A percentile compares a stretch with the other conserved stretches of the same genome.
These are phyloP conservation scores for Tolypocladium endophyticum DNA, from an alignment of 2,329 filamentous ascomycete genomes.

Conservation along the genomic window DNA sequence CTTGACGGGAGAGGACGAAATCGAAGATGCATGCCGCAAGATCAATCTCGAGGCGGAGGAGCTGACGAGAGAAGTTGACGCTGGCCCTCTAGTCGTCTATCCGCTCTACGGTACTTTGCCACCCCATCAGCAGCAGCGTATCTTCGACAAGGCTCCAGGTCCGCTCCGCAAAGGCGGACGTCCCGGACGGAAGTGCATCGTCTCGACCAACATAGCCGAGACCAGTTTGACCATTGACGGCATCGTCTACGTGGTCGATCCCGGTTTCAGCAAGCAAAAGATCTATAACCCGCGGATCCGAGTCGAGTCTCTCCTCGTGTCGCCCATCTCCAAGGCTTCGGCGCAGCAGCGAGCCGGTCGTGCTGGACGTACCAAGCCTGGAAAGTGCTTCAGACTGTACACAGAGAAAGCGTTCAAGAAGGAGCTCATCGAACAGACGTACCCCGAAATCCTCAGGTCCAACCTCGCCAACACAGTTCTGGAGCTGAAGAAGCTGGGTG, in stretches of 20 bases:
- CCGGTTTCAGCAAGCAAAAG: slow-evolving; percentile 98
- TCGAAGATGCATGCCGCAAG: slow-evolving; percentile 90
- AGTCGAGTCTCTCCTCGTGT: slow-evolving; percentile 94
- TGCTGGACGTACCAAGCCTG: slow-evolving; percentile 95
- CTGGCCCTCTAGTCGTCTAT: slow-evolving; percentile 81
- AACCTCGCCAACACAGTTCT: slow-evolving; percentile 92
- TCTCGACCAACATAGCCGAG: slow-evolving; percentile 97
- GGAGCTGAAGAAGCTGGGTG: slow-evolving; percentile 92
- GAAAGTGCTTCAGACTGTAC: slow-evolving; percentile 96
- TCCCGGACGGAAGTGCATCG: slow-evolving; percentile 86
- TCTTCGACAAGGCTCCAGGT: slow-evolving; percentile 81
- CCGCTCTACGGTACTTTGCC: slow-evolving; percentile 90
- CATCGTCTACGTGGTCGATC: slow-evolving; percentile 98
- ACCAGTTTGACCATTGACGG: slow-evolving; percentile 96
- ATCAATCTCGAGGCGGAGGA: slow-evolving; percentile 87
- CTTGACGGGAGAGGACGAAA: slow-evolving; percentile 95
- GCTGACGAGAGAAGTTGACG: slow-evolving; percentile 81
- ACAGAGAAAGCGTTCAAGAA: slow-evolving; percentile 95
- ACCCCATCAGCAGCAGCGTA: slow-evolving; percentile 85
- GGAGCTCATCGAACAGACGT: slow-evolving; percentile 93
- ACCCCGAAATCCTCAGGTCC: slow-evolving; percentile 89
- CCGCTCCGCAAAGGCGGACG: slow-evolving; percentile 64
- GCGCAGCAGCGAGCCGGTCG: slow-evolving; percentile 96
- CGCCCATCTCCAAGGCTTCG: slow-evolving; percentile 94
- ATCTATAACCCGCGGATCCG: slow-evolving; percentile 96